Conservation (phyloP, 345 rosid species). For the Capsella bursapastoris region DNA sequence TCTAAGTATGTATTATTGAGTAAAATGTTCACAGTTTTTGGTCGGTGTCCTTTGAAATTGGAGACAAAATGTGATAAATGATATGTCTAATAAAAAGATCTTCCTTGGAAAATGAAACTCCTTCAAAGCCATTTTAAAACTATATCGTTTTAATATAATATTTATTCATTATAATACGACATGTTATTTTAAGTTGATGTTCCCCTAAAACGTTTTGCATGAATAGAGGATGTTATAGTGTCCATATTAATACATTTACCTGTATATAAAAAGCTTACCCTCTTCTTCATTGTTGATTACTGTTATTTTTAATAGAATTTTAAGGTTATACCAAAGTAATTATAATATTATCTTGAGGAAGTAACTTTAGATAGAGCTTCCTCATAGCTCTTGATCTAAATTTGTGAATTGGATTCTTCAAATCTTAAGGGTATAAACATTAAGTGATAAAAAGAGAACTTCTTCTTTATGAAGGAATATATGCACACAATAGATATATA, state of each 20-base stretch:
- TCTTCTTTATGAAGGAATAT: constrained; percentile 56
- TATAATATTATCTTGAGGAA: constrained; percentile 22
- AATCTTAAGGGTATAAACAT: constrained; percentile 35
- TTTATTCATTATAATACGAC: constrained; percentile 15
- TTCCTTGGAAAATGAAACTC: constrained; percentile 49
- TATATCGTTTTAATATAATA: constrained; percentile 15
- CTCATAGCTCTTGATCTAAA: constrained; percentile 34
- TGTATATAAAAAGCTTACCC: not conserved
- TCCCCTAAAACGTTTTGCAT: constrained; percentile 28
- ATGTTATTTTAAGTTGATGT: constrained; percentile 14
- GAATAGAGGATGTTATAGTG: constrained; percentile 11
- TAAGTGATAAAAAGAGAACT: constrained; percentile 48
- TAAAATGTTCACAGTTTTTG: constrained; percentile 35
- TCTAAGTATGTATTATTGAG: constrained; percentile 2
- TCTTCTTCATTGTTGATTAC: not conserved
- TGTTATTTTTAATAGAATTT: not conserved
- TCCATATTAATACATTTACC: constrained; percentile 2
- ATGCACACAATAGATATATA: constrained; percentile 27
- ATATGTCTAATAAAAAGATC: constrained; percentile 39
- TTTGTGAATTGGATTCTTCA: constrained; percentile 58
- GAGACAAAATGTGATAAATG: constrained; percentile 43
- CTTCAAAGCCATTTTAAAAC: constrained; percentile 30
- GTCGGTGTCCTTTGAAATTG: constrained; percentile 40
- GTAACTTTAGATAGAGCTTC: constrained; percentile 20
- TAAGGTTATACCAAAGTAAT: constrained; percentile 19